These are phyloP conservation scores for Hyphodiscus hymeniophilus DNA, from an alignment of 495 filamentous ascomycete species.

Conservation along the genomic window DNA sequence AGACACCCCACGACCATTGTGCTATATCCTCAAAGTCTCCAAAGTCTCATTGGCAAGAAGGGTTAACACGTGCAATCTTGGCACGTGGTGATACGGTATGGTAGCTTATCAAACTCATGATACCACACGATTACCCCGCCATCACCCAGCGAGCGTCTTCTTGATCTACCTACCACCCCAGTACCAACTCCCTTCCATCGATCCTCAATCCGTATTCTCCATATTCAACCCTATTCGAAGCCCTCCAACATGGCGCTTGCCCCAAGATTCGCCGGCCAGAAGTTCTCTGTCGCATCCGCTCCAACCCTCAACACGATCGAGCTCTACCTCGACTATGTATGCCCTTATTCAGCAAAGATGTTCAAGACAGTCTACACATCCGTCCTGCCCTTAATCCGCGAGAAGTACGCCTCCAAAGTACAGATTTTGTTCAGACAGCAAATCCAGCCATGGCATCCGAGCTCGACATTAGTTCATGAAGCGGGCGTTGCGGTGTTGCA, in stretches of 20 bases:
- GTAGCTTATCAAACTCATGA: neutral
- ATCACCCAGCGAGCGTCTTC: neutral
- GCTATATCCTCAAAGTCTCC: neutral
- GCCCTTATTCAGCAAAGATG: constrained; percentile 64
- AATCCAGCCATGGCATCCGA: constrained; percentile 94
- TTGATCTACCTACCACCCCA: too few relatives aligned
- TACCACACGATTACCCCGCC: neutral
- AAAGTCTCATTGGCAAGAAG: neutral
- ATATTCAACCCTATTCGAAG: neutral
- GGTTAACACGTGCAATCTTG: too few relatives aligned
- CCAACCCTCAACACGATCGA: constrained; percentile 64
- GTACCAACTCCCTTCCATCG: too few relatives aligned
- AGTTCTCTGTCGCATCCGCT: constrained; percentile 37
- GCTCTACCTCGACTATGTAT: constrained; percentile 81
- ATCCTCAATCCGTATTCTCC: neutral
- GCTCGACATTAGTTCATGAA: constrained; percentile 80
- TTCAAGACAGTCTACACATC: constrained; percentile 61
- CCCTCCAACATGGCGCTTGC: constrained; percentile 56
- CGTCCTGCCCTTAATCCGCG: constrained; percentile 45
- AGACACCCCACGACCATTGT: too few relatives aligned
- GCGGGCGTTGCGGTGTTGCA: constrained; percentile 70
- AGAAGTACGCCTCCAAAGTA: constrained; percentile 41
- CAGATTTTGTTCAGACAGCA: constrained; percentile 81
- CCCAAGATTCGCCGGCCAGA: constrained; percentile 69
- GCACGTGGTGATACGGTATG: neutral